Conservation (phyloP, 345 rosid genomes). For the Cochlearia excelsa region DNA sequence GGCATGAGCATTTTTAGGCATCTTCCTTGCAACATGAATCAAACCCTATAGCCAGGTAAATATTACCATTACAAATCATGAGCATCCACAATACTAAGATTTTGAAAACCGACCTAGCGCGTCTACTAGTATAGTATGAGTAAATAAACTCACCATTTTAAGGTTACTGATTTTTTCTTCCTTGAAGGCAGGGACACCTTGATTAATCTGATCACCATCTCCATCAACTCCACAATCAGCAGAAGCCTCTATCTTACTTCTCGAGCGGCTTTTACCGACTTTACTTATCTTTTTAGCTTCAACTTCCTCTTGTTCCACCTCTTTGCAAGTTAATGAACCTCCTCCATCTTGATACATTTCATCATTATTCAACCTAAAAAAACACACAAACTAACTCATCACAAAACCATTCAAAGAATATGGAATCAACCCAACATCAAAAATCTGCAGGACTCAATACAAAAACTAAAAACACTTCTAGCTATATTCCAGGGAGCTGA, state of each 20-base stretch:
- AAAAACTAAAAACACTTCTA: too few relatives aligned
- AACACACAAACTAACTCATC: background rate
- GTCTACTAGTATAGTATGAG: background rate
- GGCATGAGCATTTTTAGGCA: slow-evolving; percentile 96
- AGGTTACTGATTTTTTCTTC: slow-evolving; percentile 98
- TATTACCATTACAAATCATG: background rate
- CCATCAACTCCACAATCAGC: slow-evolving; percentile 73
- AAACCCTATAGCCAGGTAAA: slow-evolving; percentile 58
- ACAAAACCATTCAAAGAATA: too few relatives aligned
- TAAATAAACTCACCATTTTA: slow-evolving; percentile 65
- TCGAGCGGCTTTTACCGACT: slow-evolving; percentile 63
- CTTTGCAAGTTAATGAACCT: slow-evolving; percentile 43
- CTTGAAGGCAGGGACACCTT: slow-evolving; percentile 60
- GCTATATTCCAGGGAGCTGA: too few relatives aligned
- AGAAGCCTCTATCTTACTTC: slow-evolving; percentile 58
- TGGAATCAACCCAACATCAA: too few relatives aligned
- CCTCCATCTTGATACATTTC: slow-evolving; percentile 60
- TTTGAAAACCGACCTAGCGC: background rate
- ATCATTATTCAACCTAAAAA: slow-evolving; percentile 49
- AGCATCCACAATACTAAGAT: slow-evolving; percentile 1
- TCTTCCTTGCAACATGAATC: slow-evolving; percentile 88
- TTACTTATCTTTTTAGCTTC: slow-evolving; percentile 58
- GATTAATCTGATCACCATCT: slow-evolving; percentile 71
- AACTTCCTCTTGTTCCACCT: slow-evolving; percentile 50
- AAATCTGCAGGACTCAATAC: too few relatives aligned